Base-by-base conservation (phyloP, 2,329 filamentous ascomycete species). In the Fusarium transvaalense region DNA sequence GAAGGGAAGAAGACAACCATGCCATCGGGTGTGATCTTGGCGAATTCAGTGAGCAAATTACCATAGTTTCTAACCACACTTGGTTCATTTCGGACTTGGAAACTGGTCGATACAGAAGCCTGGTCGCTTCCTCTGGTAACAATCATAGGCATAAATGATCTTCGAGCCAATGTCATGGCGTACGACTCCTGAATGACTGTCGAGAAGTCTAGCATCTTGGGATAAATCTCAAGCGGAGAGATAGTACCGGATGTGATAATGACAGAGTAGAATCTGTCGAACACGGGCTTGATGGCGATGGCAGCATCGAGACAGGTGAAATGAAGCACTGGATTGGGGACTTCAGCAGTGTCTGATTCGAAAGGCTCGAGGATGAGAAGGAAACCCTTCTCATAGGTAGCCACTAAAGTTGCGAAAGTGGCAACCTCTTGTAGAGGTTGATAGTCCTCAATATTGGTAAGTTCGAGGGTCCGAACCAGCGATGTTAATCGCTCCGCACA, bases 1-100 rank as follows among this genome's bases (percentile, higher is more conserved):
- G 94, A 97, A 0, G 96, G 97, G 78, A 99, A 99, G 84, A 99
- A 99, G 38, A 99, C 96, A n/a, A 99, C 96, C 79, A 99, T 90
- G 32, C 96, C 96, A 75, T 99, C 96, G 0, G 96, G 97, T 0
- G 96, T 99, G 69, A 98, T 90, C 78, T 95, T 97, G 55, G 94
- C 92, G 77, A 99, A 98, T 77, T 99, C 96, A 10, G 94, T 96
- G 32, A 99, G 84, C 3, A 99, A 85, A 68, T 91, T 96, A 43
- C 96, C 97, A 74, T 97, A 99, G 78, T 99, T 99, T 47, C 96
- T 89, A 29, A 99, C 94, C n/a, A 98, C 95, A 66, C 92, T 93
- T 1, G 94, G 94, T 74, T 99, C 97, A 76, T 97, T 97, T 68
- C 96, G 90, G 71, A 97, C 94, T 75, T 97, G 92, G 78, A 99